Conservation (phyloP, 208 protist genomes). For the Trypanosoma melophagium region DNA sequence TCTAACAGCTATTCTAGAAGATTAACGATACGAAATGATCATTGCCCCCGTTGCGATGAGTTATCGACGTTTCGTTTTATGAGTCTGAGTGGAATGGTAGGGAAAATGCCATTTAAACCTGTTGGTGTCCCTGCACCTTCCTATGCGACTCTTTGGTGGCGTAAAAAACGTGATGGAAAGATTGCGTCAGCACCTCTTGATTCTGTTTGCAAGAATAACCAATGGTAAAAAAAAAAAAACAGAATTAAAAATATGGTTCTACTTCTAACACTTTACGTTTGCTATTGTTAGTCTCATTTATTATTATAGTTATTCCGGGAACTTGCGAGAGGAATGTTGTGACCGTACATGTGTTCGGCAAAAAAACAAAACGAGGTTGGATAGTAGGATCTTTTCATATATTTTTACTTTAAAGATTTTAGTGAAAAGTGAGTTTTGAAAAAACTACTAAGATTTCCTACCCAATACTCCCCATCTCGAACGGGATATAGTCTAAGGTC, state of each 20-base stretch:
- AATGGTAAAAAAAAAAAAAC: conserved; percentile 37
- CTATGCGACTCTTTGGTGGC: conserved; percentile 76
- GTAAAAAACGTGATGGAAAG: conserved; percentile 57
- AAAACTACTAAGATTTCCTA: no score
- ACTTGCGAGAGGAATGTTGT: not conserved
- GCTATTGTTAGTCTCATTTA: no score
- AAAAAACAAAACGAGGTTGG: no score
- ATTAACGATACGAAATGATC: conserved; percentile 51
- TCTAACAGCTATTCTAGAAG: conserved; percentile 58
- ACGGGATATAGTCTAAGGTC: no score
- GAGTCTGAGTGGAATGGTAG: conserved; percentile 78
- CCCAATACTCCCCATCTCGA: no score
- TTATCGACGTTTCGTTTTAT: conserved; percentile 69
- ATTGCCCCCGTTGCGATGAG: conserved; percentile 70
- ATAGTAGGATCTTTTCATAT: no score
- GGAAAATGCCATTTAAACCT: conserved; percentile 64
- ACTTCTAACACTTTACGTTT: no score
- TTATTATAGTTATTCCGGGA: no score
- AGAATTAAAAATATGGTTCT: no score
- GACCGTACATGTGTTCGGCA: no score
- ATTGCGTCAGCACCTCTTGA: conserved; percentile 50
- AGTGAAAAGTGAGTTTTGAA: no score
- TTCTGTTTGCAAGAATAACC: conserved; percentile 50
- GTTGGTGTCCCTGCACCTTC: conserved; percentile 58
- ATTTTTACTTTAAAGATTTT: no score